Evolutionary conservation across 2,329 filamentous ascomycete species (phyloP).

Genomic region (Harringtonia lauricola): DNA sequence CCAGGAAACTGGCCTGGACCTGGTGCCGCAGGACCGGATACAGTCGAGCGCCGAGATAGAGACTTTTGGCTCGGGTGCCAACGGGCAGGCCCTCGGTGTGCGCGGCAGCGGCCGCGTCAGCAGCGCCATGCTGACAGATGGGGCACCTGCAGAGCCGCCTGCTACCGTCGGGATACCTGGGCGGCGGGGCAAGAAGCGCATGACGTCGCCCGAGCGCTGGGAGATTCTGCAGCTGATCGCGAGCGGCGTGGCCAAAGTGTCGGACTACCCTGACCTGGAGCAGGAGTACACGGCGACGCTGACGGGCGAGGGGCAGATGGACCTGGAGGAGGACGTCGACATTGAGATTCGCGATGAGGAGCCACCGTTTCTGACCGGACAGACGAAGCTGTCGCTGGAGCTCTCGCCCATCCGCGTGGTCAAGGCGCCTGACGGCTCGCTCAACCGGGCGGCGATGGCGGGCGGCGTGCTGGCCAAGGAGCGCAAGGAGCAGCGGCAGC

Average conservation of each 20-base stretch:
- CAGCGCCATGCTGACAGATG: constrained; percentile 3
- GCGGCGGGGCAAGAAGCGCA: constrained; percentile 64
- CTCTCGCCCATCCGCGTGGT: constrained; percentile 92
- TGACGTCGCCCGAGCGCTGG: constrained; percentile 96
- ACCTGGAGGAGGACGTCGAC: constrained; percentile 92
- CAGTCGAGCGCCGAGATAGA: constrained; percentile 87
- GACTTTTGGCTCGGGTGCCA: constrained; percentile 68
- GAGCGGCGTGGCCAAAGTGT: constrained; percentile 83
- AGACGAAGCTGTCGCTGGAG: constrained; percentile 93
- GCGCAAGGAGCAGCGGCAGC: constrained; percentile 75
- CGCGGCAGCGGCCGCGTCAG: constrained; percentile 44
- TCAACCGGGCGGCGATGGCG: constrained; percentile 93
- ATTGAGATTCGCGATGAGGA: constrained; percentile 96
- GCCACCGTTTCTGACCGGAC: constrained; percentile 87
- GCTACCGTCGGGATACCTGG: no score
- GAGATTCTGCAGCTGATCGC: constrained; percentile 95
- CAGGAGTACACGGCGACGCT: constrained; percentile 87
- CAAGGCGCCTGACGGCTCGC: constrained; percentile 94
- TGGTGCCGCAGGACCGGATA: constrained; percentile 66
- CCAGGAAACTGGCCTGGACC: constrained; percentile 73
- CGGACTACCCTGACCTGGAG: constrained; percentile 88
- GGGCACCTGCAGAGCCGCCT: no score
- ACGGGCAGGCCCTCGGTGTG: constrained; percentile 67
- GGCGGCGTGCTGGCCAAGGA: constrained; percentile 84
- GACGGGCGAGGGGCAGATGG: constrained; percentile 75